Base-by-base conservation (phyloP, 2,329 filamentous ascomycete species). In the Botryosphaeria dothidea region DNA sequence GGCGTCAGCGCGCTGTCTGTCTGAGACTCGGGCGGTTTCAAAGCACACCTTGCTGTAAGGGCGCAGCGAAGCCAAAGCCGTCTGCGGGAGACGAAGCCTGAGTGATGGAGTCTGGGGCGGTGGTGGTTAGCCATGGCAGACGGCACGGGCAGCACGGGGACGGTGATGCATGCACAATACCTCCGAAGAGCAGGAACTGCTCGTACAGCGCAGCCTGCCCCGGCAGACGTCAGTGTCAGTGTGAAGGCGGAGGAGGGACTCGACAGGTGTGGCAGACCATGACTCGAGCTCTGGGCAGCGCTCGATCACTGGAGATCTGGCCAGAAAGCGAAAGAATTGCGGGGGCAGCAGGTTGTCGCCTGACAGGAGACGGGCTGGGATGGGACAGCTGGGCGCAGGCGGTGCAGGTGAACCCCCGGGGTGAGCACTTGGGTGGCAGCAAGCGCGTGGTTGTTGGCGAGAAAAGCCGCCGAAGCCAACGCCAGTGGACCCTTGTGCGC, bases 121-220 rank as follows among this genome's bases (percentile, higher is more conserved):
- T n/a, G n/a, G n/a, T n/a, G n/a, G n/a, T n/a, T n/a, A n/a, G n/a
- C n/a, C n/a, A n/a, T 34, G 7, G 31, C 13, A 8, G 38, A 17
- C 15, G 36, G 21, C n/a, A 27, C 23, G 54, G 64, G 56, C 58
- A 66, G 46, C 25, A 52, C 29, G n/a, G 9, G 49, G 46, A 23
- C 31, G 25, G 31, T 23, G 38, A 31, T 23, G 43, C 46, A 45
- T 13, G 49, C n/a, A 25, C n/a, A 25, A 27, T 36, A 66, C 58
- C 95, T 63, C 94, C 94, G 67, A 98, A 91, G 25, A 98, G 86
- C 67, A 98, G 82, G 70, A 84, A 80, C 66, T 82, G 79, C 41
- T 81, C 76, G 64, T 77, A 76, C 23, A 70, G 61, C 36, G 62
- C 62, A 58, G 17, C 51, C 62, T 64, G 62, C 41, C 41, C 41